phyloP scores from a whole-genome alignment of 345 rosid species.

The Pistacia integerrima region DNA sequence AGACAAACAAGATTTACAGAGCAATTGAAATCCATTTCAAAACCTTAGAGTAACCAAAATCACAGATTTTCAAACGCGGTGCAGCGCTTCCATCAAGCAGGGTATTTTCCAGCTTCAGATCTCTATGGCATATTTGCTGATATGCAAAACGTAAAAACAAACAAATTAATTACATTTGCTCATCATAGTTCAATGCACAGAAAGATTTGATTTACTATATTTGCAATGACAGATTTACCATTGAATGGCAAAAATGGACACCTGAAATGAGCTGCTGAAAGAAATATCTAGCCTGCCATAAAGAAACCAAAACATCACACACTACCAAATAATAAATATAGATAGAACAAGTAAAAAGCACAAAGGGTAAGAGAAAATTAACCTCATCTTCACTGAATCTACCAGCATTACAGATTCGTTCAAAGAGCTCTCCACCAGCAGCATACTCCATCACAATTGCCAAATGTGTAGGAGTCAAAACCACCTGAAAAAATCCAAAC shows the following conservation, averaged over 20 bases:
- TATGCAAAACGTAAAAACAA: background rate
- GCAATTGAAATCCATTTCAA: background rate
- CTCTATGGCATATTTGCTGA: constrained; percentile 98
- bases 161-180: background rate
- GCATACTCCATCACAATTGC: constrained; percentile 91
- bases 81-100: constrained; percentile 92
- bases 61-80: constrained; percentile 87
- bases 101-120: constrained; percentile 90
- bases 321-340: background rate
- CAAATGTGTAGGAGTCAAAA: constrained; percentile 87
- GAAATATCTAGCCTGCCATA: constrained; percentile 80
- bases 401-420: constrained; percentile 82
- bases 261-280: constrained; percentile 92
- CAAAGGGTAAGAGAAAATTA: constrained; percentile 5
- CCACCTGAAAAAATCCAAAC: constrained; percentile 49
- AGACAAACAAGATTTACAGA: background rate
- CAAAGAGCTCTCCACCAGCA: constrained; percentile 92
- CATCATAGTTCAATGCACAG: background rate
- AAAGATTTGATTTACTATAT: background rate
- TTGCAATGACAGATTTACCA: constrained; percentile 44
- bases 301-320: constrained; percentile 2
- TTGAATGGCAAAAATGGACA: constrained; percentile 72
- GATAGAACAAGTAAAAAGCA: constrained; percentile 2
- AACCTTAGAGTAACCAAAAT: constrained; percentile 96
- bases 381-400: constrained; percentile 98